Evolutionary conservation across 2,329 filamentous ascomycete species (phyloP), one percentile per base, ranked within the genome.

Genomic region (Dothistroma pini): DNA sequence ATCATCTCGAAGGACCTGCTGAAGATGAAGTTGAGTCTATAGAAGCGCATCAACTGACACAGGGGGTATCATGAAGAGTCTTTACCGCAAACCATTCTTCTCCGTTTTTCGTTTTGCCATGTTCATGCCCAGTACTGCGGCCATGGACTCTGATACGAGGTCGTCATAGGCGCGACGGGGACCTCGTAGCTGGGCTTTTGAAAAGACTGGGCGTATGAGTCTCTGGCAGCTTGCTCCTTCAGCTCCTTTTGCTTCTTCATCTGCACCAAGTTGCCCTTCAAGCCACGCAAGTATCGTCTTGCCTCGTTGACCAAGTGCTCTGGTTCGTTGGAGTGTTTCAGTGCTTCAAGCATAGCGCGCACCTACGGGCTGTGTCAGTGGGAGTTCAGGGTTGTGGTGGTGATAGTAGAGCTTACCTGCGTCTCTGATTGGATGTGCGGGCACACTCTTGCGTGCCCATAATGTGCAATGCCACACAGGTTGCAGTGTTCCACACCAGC

Each of bases 401-500:
- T 9, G 29, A 19, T 29, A 12, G 22, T 14, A 49, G 44, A 14
- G 60, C 62, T 21, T 68, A 72, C 71, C 64, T 74, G 74, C 2
- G 81, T 82, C 63, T 89, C 84, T 2, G 84, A 85, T 57, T 78
- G 78, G 56, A 90, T 79, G 69, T 87, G 84, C 14, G 86, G 84
- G 69, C 88, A 90, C 9, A 79, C 81, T 34, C 83, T 79, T 1
- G 75, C 74, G 57, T 78, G 71, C 2, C 85, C 86, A 63, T 79
- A 84, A 69, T 89, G 86, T 1, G 84, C 83, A 22, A 85, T 79
- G 16, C 86, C 86, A 63, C 88, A 89, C 7, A 89, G 78, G 7
- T 82, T 82, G 72, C 88, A 90, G 66, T 82, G 75, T 68, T 89
- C 86, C 2, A 82, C 77, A 1, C 84, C 84, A 9, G 83, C 81